Evolutionary conservation across 2,329 filamentous ascomycete genomes (phyloP), one percentile per base, ranked within the genome.

Genomic region (Alternaria dauci): DNA sequence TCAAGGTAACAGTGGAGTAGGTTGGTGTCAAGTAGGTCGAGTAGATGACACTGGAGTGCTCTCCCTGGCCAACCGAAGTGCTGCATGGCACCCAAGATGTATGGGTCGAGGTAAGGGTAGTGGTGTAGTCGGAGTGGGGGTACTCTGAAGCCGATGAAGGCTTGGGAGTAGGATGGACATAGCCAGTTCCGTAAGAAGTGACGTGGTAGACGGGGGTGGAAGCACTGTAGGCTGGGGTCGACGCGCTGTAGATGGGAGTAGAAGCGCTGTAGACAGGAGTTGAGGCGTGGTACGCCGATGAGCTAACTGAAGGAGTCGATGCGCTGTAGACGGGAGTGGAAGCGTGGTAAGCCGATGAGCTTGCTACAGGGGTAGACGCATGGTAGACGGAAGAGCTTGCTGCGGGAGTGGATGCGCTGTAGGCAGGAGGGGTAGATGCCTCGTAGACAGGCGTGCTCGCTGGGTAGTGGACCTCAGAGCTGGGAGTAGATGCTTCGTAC

Each of bases 1-100:
- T 70, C 50, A 73, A 68, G 39, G 65, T 72, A 1, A 72, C 71
- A 1, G 76, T 70, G 57, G 68, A 69, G 67, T 71, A 75, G n/a
- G 69, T 70, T 5, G 74, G 55, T 5, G 76, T 79, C n/a, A 81
- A 65, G 70, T 76, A 81, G 54, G 78, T 80, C 4, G 73, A 77
- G 72, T 78, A 80, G 26, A 60, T 38, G n/a, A 68, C 71, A 36
- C 68, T 72, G 5, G 69, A 18, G 54, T 57, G 44, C 69, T 75
- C 56, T 63, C 68, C 54, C n/a, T 72, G 68, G 50, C 72, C 76
- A 36, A 80, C 72, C 14, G 74, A 59, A 7, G 77, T 78, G 6
- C 73, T 77, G 71, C 72, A 76, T 36, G 78, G 78, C 14, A 80
- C 73, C 64, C 75, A 81, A 4, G 67, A 67, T n/a, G 71, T 75